These are phyloP conservation scores for Alternaria sp. DNA, from an alignment of 2,329 filamentous ascomycete genomes.

Conservation along the genomic window DNA sequence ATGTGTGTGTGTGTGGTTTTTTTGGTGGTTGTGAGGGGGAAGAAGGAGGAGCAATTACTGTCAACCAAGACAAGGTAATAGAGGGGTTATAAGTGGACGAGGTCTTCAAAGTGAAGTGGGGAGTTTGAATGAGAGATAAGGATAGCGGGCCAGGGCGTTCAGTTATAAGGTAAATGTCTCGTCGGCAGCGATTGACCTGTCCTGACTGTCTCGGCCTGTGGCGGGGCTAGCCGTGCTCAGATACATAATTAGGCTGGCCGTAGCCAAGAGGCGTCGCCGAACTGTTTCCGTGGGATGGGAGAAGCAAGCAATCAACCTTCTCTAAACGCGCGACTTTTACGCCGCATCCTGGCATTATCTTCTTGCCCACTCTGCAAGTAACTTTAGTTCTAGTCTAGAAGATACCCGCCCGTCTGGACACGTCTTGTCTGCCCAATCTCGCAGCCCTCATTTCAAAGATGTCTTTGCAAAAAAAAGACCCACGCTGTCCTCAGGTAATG, in stretches of 20 bases:
- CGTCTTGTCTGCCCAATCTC: neutral
- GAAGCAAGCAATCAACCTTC: slow-evolving; percentile 40
- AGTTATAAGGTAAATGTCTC: slow-evolving; percentile 40
- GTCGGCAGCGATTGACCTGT: slow-evolving; percentile 9
- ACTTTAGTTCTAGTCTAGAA: neutral
- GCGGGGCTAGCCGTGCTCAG: slow-evolving; percentile 39
- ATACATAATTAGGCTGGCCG: slow-evolving; percentile 39
- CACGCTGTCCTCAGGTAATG: slow-evolving; percentile 7
- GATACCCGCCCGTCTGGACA: neutral
- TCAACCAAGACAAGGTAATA: slow-evolving; percentile 3
- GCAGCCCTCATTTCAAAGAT: neutral
- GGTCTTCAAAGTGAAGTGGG: slow-evolving; percentile 10
- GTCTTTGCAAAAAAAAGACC: neutral
- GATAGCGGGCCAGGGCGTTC: slow-evolving; percentile 27
- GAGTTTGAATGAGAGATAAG: slow-evolving; percentile 38
- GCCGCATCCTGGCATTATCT: slow-evolving; percentile 20
- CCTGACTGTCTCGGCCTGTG: slow-evolving; percentile 42
- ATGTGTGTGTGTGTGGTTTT: slow-evolving; percentile 24
- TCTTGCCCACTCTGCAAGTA: slow-evolving; percentile 23
- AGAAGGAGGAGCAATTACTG: slow-evolving; percentile 6
- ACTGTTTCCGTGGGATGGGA: slow-evolving; percentile 52
- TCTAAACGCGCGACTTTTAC: slow-evolving; percentile 15
- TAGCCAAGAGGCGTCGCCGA: slow-evolving; percentile 50
- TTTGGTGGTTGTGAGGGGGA: slow-evolving; percentile 1
- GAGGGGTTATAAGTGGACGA: neutral